phyloP scores from a whole-genome alignment of 768 basidiomycete genomes.

The Rhizopogon roseolus region DNA sequence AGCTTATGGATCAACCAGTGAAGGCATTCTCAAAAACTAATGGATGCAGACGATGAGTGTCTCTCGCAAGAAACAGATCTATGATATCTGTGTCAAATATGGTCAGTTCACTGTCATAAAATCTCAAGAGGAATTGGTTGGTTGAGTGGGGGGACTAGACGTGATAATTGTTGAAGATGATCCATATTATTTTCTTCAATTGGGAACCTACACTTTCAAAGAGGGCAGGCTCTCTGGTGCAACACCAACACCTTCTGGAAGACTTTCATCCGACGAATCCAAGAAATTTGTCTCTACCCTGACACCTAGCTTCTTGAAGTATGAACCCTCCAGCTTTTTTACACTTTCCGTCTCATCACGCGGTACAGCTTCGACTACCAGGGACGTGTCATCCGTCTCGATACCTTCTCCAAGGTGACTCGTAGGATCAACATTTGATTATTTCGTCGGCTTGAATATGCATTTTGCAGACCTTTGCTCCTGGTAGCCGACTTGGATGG shows the following conservation, averaged over 20 bases:
- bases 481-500: slow-evolving; percentile 76
- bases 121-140: not conserved
- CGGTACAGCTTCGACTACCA: slow-evolving; percentile 58
- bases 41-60: slow-evolving; percentile 49
- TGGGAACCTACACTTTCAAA: slow-evolving; percentile 49
- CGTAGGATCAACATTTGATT: not conserved
- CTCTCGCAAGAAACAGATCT: slow-evolving; percentile 71
- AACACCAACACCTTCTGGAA: slow-evolving; percentile 1
- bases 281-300: slow-evolving; percentile 46
- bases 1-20: slow-evolving; percentile 14
- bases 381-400: slow-evolving; percentile 80
- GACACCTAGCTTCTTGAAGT: slow-evolving; percentile 59
- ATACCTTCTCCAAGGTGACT: slow-evolving; percentile 70
- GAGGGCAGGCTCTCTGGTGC: slow-evolving; percentile 19
- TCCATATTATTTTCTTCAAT: slow-evolving; percentile 76
- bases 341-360: not conserved
- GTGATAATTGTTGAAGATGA: slow-evolving; percentile 82
- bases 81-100: slow-evolving; percentile 78
- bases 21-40: not conserved
- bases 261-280: slow-evolving; percentile 32
- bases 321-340: slow-evolving; percentile 4
- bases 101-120: slow-evolving; percentile 32
- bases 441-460: not conserved
- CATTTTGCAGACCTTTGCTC: slow-evolving; percentile 60
- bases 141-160: slow-evolving; percentile 31